Evolutionary conservation across 768 basidiomycete species (phyloP).

Genomic region (Nidularia pulvinata): DNA sequence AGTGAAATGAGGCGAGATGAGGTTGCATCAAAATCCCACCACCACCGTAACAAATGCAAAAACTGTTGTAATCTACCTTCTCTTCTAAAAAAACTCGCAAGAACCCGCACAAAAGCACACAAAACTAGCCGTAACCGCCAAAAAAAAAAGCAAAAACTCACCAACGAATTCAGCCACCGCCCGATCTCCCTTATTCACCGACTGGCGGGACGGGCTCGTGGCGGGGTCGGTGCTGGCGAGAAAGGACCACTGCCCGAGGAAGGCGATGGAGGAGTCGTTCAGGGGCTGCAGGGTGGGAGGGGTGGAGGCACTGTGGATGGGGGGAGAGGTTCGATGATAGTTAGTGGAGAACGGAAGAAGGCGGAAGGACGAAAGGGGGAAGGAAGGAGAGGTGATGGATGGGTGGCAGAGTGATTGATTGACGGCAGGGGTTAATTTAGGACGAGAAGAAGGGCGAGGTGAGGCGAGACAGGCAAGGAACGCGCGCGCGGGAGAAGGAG

Average conservation of each 20-base stretch:
- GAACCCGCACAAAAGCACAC: too few species aligned
- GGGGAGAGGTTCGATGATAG: conserved; percentile 18
- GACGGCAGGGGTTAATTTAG: background rate
- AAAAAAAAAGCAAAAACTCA: conserved; percentile 19
- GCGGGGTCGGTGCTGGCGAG: conserved; percentile 11
- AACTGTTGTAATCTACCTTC: too few species aligned
- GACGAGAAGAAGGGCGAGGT: background rate
- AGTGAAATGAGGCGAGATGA: too few species aligned
- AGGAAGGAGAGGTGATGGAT: too few species aligned
- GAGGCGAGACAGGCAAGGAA: background rate
- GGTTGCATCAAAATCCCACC: too few species aligned
- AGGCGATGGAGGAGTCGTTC: conserved; percentile 45
- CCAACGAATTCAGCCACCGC: conserved; percentile 44
- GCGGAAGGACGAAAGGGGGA: too few species aligned
- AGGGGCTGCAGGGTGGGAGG: conserved; percentile 18
- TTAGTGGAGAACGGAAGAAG: background rate
- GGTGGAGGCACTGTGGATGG: conserved; percentile 7
- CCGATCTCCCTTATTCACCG: conserved; percentile 33
- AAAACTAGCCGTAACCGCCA: background rate
- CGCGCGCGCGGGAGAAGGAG: background rate
- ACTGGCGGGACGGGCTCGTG: conserved; percentile 24
- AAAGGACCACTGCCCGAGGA: conserved; percentile 56
- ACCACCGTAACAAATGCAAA: too few species aligned
- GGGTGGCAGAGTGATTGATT: background rate
- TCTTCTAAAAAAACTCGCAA: too few species aligned